These are phyloP conservation scores for Canna indica DNA, from an alignment of 176 grass and related monocot species.

Conservation along the genomic window DNA sequence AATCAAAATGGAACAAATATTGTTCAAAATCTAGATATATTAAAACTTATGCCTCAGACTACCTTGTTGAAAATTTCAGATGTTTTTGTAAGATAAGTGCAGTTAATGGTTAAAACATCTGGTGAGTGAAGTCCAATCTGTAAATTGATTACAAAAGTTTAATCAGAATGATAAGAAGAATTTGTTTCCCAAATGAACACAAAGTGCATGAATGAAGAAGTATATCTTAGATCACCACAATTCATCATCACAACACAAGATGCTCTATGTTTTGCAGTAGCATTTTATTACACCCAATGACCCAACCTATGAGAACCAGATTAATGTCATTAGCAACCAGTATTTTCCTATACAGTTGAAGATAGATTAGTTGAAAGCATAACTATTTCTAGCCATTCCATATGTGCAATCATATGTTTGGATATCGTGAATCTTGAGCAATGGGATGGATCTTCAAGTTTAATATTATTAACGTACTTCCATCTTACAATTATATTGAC, in stretches of 20 bases:
- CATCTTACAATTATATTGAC: too few relatives aligned
- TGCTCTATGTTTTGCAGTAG: too few relatives aligned
- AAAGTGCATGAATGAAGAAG: background rate
- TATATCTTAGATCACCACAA: too few relatives aligned
- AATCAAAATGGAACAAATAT: slow-evolving; percentile 14
- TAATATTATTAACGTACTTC: background rate
- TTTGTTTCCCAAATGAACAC: background rate
- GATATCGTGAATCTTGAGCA: background rate
- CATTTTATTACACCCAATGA: background rate
- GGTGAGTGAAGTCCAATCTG: slow-evolving; percentile 51
- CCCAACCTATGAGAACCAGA: background rate
- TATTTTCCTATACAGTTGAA: background rate
- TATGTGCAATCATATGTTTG: background rate
- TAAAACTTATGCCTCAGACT: background rate
- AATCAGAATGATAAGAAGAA: slow-evolving; percentile 11
- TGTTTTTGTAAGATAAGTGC: slow-evolving; percentile 61
- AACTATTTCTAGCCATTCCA: background rate
- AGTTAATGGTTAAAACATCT: slow-evolving; percentile 71
- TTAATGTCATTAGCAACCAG: background rate
- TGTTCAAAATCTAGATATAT: background rate
- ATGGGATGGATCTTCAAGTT: background rate
- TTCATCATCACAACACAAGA: too few relatives aligned
- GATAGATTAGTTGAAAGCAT: background rate
- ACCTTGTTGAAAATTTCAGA: slow-evolving; percentile 86
- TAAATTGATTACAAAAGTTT: slow-evolving; percentile 11